Conservation (phyloP, 306 rosid genomes). For the Abrus precatorius region DNA sequence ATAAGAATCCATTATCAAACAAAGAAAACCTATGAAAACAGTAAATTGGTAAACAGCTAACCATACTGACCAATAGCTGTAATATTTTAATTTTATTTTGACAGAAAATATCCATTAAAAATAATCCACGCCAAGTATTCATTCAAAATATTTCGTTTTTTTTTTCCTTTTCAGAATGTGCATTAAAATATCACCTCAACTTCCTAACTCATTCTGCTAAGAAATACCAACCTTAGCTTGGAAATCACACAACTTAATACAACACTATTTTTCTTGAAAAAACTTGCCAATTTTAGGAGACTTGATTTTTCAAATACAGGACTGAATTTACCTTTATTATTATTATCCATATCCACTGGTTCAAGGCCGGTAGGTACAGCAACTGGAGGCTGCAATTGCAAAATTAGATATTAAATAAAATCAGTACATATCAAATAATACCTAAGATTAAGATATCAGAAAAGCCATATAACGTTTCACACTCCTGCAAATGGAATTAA, state of each 20-base stretch:
- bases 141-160: neutral
- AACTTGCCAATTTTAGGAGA: neutral
- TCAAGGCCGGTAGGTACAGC: constrained; percentile 47
- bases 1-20: neutral
- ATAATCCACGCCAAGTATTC: neutral
- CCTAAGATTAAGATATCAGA: neutral
- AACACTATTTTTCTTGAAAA: neutral
- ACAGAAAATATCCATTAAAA: neutral
- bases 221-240: neutral
- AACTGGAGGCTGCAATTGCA: constrained; percentile 49
- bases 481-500: neutral
- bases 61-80: neutral
- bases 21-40: neutral
- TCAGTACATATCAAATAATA: constrained; percentile 1
- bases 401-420: constrained; percentile 31
- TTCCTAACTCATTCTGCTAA: neutral
- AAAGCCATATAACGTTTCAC: constrained; percentile 3
- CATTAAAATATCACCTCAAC: constrained; percentile 6
- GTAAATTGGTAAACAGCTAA: neutral
- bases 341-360: constrained; percentile 43
- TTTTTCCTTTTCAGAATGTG: neutral
- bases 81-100: neutral
- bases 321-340: constrained; percentile 50
- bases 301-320: constrained; percentile 16
- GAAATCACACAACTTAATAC: neutral